Evolutionary conservation across 345 rosid species (phyloP), one percentile per base, ranked within the genome.

Genomic region (Microthlaspi erraticum): DNA sequence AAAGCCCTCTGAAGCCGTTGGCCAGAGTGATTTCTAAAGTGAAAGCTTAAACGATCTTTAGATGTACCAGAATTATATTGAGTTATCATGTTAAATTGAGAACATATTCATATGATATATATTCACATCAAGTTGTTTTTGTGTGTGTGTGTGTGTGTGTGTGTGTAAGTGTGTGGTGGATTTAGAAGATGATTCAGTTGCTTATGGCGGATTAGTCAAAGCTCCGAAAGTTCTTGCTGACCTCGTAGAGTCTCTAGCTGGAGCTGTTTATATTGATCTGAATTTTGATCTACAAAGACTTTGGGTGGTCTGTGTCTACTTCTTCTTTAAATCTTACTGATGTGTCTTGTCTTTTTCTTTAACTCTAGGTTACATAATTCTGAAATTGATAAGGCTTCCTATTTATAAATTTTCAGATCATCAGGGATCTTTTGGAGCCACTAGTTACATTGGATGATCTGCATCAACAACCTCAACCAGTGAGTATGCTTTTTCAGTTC

Each of bases 211-310:
- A 19, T 66, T 80, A 29, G 74, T 88, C 33, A 88, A 87, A 82
- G 98, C 96, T 3, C 96, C 98, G 0, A 90, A 92, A 80, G 67
- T 90, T 58, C 88, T 92, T 3, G 95, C 98, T 11, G 93, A 92
- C 20, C 71, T 90, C 9, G 78, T 90, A 3, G 98, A 92, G 66
- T 82, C 98, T 41, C 16, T 92, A 34, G 95, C 87, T 0, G 96
- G 88, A 60, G 97, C 97, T 5, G 50, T 92, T 11, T 92, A 81
- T 29, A 32, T 88, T 5, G 98, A 92, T 52, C 16, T 87, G 34
- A 34, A 74, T 32, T 84, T 81, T 54, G 86, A 90, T 80, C 84
- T 90, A 7, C 73, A 71, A 68, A 79, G 44, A 14, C 70, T 92
- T 5, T 92, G 98, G 98, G 71, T 79, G 93, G 98, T 92, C 32